Percentiles rank a stretch among this genome's conserved stretches.
Evolutionary conservation across 768 basidiomycete species (phyloP).

Genomic region (Krasilnikovozyma curviuscula): DNA sequence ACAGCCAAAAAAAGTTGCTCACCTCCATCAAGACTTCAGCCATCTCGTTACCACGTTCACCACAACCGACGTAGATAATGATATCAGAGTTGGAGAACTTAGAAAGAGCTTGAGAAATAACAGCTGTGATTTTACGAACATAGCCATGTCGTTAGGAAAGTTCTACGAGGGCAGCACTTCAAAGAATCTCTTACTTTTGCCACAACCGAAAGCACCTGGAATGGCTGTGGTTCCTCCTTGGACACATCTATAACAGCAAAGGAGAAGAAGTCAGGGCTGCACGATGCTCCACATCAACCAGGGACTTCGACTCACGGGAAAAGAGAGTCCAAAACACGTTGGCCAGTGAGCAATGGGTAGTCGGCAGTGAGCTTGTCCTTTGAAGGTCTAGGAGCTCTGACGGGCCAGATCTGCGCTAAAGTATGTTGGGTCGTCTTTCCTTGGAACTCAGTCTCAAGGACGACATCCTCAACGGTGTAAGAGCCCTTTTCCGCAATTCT

Average conservation of each 20-base stretch:
- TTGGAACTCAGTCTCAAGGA: conserved; percentile 93
- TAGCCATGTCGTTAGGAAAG: neutral
- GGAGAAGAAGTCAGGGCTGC: neutral
- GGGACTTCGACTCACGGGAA: conserved; percentile 53
- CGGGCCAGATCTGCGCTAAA: conserved; percentile 98
- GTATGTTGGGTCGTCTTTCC: conserved; percentile 83
- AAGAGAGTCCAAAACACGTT: conserved; percentile 86
- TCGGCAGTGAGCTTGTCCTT: conserved; percentile 89
- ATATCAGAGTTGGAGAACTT: conserved; percentile 99
- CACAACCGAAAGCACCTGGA: conserved; percentile 96
- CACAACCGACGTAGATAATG: conserved; percentile 96
- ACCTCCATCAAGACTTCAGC: conserved; percentile 82
- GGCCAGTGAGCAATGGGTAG: conserved; percentile 80
- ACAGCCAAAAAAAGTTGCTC: neutral
- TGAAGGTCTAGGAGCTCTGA: conserved; percentile 87
- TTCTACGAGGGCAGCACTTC: neutral
- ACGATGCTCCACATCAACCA: neutral
- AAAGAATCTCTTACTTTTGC: conserved; percentile 33
- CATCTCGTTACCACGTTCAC: conserved; percentile 87
- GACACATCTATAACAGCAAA: conserved; percentile 38
- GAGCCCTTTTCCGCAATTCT: conserved; percentile 83
- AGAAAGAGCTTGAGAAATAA: conserved; percentile 91
- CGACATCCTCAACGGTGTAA: conserved; percentile 83
- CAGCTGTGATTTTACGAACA: conserved; percentile 29
- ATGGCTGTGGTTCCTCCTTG: conserved; percentile 94